Percentiles rank a stretch among this genome's conserved stretches.
phyloP scores from a whole-genome alignment of 345 rosid genomes.

The Crucihimalaya himalaica region DNA sequence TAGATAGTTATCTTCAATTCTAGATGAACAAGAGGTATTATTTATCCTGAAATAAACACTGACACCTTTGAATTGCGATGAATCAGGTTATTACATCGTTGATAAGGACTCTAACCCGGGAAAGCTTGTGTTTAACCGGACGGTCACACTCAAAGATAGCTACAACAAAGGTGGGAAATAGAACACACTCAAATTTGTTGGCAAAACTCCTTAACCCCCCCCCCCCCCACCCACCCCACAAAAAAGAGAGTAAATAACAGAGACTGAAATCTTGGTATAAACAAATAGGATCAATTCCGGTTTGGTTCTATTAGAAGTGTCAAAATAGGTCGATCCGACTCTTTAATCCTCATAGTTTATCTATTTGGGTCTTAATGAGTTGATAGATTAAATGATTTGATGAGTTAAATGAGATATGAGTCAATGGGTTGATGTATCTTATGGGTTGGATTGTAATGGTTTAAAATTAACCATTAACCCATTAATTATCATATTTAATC shows the following conservation, averaged over 20 bases:
- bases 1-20: slow-evolving; percentile 47
- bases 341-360: no score
- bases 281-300: background rate
- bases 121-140: slow-evolving; percentile 70
- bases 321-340: no score
- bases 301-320: no score
- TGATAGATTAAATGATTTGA: no score
- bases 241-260: background rate
- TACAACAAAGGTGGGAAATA: background rate
- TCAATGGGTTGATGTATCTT: no score
- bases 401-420: no score
- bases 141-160: slow-evolving; percentile 47
- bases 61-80: background rate
- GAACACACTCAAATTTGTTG: background rate
- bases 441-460: no score
- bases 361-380: no score
- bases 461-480: no score
- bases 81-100: slow-evolving; percentile 30
- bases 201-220: background rate
- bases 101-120: slow-evolving; percentile 66
- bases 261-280: background rate
- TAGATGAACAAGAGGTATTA: background rate
- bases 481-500: no score
- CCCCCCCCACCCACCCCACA: no score
- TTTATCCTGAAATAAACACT: background rate